These are phyloP conservation scores for Albophoma yamanashiensis DNA, from an alignment of 2,329 filamentous ascomycete species.

Conservation along the genomic window DNA sequence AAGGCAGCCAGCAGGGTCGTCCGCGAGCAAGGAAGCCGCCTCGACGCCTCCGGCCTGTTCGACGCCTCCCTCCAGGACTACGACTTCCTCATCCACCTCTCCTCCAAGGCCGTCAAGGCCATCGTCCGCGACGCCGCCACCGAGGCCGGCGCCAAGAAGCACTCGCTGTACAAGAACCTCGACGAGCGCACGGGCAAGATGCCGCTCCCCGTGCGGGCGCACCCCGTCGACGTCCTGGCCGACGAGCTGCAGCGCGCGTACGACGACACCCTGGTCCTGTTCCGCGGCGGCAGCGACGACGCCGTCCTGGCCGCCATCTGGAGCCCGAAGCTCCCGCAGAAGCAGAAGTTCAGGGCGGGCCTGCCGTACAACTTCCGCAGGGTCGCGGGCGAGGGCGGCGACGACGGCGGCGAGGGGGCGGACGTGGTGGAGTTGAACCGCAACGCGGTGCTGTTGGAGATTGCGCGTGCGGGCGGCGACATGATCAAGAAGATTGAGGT, in stretches of 20 bases:
- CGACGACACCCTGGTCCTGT: constrained; percentile 64
- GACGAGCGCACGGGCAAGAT: constrained; percentile 41
- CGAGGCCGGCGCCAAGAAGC: constrained; percentile 24
- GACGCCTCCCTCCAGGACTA: constrained; percentile 64
- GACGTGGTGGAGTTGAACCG: constrained; percentile 54
- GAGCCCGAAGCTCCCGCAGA: constrained; percentile 39
- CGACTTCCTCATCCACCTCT: constrained; percentile 73
- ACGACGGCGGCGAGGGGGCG: constrained; percentile 27
- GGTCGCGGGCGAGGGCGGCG: constrained; percentile 18
- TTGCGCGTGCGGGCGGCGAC: constrained; percentile 55
- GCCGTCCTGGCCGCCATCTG: constrained; percentile 45
- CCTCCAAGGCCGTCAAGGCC: constrained; percentile 37
- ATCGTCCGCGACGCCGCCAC: constrained; percentile 26
- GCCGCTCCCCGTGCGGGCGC: constrained; percentile 39
- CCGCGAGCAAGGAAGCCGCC: constrained; percentile 35
- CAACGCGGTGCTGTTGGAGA: constrained; percentile 58
- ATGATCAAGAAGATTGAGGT: constrained; percentile 58
- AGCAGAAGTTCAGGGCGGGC: constrained; percentile 58
- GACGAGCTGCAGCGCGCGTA: constrained; percentile 59
- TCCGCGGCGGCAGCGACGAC: constrained; percentile 57
- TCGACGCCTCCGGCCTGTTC: constrained; percentile 53
- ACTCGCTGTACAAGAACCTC: constrained; percentile 71
- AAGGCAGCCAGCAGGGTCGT: constrained; percentile 61
- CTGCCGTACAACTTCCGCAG: constrained; percentile 48
- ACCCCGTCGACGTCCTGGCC: constrained; percentile 54